Base-by-base conservation (phyloP, 257 asterid genomes). In the Nicotiana paniculata region DNA sequence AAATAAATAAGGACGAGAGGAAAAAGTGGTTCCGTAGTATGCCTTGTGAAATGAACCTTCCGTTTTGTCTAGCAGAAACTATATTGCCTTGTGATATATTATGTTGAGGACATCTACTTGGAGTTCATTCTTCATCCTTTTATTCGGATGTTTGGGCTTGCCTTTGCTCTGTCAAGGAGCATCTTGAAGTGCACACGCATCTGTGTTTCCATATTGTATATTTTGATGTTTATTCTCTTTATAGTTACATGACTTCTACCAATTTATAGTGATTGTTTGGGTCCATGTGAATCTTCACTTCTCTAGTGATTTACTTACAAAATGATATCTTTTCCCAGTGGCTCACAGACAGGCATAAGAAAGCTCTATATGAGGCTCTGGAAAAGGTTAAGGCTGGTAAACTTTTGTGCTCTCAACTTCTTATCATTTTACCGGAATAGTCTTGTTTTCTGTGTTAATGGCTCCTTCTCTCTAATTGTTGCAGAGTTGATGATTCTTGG, bases 401-500 rank as follows among this genome's bases (percentile, higher is more conserved):
- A 46, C 65, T 9, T 48, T 81, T 33, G 33, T 77, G 64, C 35
- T 4, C 43, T 80, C 62, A 57, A 16, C 26, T 37, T 64, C 9
- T 35, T 81, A 24, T 13, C 58, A 75, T 28, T 51, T 51, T 28
- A 26, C 63, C 64, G 1, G 24, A 39, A 30, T 30, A 70, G 18
- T 15, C 51, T 63, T 10, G 30, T 46, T 79, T 37, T 80, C 16
- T 66, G 64, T 81, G 5, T 77, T 65, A 16, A 51, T 51, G 74
- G 37, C 46, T 18, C 82, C 8, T 72, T 72, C 61, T 28, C 79
- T 81, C 82, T 85, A 72, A 18, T 81, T 53, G 79, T 85, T 86
- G 83, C 98, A 96, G 99, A 96, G 90, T 88, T 96, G 95, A 96
- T 96, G 99, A 84, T 96, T 81, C 98, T 96, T 15, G 99, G 97